phyloP scores from a whole-genome alignment of 108 stramenopile genomes.

The Cyclotella baltica region DNA sequence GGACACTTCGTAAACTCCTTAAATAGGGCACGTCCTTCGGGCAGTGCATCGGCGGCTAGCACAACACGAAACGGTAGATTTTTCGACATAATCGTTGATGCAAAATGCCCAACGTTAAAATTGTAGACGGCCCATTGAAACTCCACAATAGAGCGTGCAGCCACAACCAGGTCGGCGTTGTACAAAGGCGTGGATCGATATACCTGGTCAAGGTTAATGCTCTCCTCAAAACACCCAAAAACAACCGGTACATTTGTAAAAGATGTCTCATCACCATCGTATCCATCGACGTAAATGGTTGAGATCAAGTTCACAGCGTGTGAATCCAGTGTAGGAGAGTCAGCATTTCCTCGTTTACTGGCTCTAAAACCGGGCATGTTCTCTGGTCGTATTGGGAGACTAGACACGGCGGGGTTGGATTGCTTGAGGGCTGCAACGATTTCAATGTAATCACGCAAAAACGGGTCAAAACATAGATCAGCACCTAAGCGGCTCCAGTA shows the following conservation, averaged over 20 bases:
- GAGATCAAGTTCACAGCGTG: neutral
- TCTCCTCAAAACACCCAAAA: neutral
- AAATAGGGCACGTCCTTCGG: neutral
- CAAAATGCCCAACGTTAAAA: neutral
- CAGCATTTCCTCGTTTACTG: neutral
- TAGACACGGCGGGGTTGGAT: neutral
- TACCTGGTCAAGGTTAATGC: neutral
- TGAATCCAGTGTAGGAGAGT: neutral
- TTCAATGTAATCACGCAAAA: neutral
- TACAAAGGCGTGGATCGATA: neutral
- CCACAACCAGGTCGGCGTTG: neutral
- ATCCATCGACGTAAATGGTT: neutral
- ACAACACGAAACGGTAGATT: neutral
- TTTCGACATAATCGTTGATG: neutral
- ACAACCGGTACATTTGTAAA: neutral
- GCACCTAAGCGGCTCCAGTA: slow-evolving; percentile 4
- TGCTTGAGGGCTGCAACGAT: neutral
- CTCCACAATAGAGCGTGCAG: neutral
- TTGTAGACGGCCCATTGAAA: neutral
- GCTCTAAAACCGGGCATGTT: neutral
- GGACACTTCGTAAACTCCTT: neutral
- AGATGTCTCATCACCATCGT: neutral
- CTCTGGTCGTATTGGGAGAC: no score
- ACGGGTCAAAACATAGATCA: no score
- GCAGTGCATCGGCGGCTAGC: neutral